Evolutionary conservation across 2,329 filamentous ascomycete genomes (phyloP).

Genomic region (Alternaria sp.): DNA sequence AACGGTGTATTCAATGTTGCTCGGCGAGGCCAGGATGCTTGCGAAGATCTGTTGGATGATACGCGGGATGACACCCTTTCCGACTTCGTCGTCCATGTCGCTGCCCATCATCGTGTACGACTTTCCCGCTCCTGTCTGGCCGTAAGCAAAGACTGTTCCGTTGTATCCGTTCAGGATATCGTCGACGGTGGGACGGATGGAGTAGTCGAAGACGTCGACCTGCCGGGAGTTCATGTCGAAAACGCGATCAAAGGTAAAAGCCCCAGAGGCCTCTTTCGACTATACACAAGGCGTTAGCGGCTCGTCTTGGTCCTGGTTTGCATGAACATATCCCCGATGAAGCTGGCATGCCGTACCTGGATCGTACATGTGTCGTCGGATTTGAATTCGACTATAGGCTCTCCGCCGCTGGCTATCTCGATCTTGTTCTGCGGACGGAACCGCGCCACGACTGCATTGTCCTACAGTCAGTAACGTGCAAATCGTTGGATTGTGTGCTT

Average conservation of each 20-base stretch:
- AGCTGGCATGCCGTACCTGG: slow-evolving; percentile 66
- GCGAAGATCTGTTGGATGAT: slow-evolving; percentile 98
- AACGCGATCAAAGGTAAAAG: slow-evolving; percentile 94
- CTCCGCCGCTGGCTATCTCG: slow-evolving; percentile 87
- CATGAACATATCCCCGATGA: background rate
- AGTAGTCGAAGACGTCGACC: slow-evolving; percentile 96
- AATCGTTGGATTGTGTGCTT: background rate
- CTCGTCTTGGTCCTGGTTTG: background rate
- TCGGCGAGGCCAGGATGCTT: slow-evolving; percentile 89
- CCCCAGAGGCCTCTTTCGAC: slow-evolving; percentile 82
- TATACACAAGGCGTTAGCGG: slow-evolving; percentile 53
- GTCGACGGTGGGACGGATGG: slow-evolving; percentile 93
- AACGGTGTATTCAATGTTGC: slow-evolving; percentile 98
- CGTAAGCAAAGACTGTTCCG: slow-evolving; percentile 97
- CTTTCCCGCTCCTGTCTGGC: slow-evolving; percentile 97
- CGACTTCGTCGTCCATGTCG: slow-evolving; percentile 88
- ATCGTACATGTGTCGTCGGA: slow-evolving; percentile 87
- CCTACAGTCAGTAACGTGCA: slow-evolving; percentile 37
- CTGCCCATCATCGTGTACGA: slow-evolving; percentile 99
- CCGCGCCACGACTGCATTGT: slow-evolving; percentile 81
- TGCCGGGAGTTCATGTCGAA: slow-evolving; percentile 94
- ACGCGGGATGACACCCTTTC: slow-evolving; percentile 93
- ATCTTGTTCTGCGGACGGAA: slow-evolving; percentile 97
- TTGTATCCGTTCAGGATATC: slow-evolving; percentile 99
- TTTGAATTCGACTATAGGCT: slow-evolving; percentile 89